These are phyloP conservation scores for Suillus tomentosus DNA, from an alignment of 768 basidiomycete genomes.

Conservation along the genomic window DNA sequence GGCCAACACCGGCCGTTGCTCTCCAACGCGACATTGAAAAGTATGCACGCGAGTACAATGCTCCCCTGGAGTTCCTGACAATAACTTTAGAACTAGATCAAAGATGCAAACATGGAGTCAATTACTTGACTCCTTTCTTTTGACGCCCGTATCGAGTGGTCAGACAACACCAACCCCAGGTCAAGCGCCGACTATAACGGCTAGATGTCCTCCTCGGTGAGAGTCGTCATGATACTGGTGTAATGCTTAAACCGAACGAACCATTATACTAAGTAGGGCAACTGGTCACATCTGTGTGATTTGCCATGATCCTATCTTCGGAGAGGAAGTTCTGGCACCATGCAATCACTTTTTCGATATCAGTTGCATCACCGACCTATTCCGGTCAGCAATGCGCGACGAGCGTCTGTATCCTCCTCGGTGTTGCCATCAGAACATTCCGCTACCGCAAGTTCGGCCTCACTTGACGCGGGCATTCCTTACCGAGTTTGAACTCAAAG, in stretches of 20 bases:
- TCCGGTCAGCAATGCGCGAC: slow-evolving; percentile 36
- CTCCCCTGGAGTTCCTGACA: neutral
- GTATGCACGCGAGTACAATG: neutral
- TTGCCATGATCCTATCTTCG: slow-evolving; percentile 36
- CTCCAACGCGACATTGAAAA: neutral
- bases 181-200: neutral
- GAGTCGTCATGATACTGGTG: neutral
- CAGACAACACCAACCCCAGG: neutral
- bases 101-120: slow-evolving; percentile 18
- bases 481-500: slow-evolving; percentile 28
- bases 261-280: slow-evolving; percentile 6
- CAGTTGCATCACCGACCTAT: slow-evolving; percentile 35
- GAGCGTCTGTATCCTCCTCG: slow-evolving; percentile 44
- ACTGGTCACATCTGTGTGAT: slow-evolving; percentile 37
- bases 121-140: slow-evolving; percentile 22
- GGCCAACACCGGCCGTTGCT: neutral
- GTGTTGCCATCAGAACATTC: slow-evolving; percentile 38
- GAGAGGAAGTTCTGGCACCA: slow-evolving; percentile 28
- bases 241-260: neutral
- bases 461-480: slow-evolving; percentile 28
- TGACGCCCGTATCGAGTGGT: neutral
- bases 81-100: neutral
- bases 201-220: slow-evolving; percentile 13
- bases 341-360: slow-evolving; percentile 40
- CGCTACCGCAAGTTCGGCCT: slow-evolving; percentile 23